phyloP scores from a whole-genome alignment of 1,284 basidiomycete species.

The Athelia sp. region DNA sequence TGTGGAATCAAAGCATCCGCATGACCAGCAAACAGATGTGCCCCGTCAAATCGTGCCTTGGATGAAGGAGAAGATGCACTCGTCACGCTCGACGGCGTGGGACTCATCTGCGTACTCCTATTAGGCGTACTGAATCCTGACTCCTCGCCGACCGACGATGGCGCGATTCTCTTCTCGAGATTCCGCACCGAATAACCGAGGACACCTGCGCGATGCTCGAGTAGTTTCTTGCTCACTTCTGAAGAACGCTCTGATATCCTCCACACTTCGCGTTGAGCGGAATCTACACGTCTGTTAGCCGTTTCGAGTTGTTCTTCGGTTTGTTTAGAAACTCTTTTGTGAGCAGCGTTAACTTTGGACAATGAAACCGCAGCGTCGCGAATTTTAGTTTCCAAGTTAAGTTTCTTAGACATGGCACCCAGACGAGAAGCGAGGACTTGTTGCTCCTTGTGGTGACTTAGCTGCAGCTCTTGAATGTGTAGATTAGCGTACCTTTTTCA shows the following conservation, averaged over 20 bases:
- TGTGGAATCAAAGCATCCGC: constrained; percentile 54
- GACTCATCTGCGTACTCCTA: constrained; percentile 46
- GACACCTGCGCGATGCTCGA: constrained; percentile 76
- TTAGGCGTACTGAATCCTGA: constrained; percentile 51
- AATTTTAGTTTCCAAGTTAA: constrained; percentile 73
- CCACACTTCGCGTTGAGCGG: constrained; percentile 66
- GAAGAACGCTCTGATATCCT: constrained; percentile 55
- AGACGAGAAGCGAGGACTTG: constrained; percentile 59
- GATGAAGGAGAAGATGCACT: constrained; percentile 36
- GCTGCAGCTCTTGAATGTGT: constrained; percentile 1
- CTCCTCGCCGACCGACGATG: constrained; percentile 28
- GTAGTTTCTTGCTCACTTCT: constrained; percentile 55
- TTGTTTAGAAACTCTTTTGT: constrained; percentile 58
- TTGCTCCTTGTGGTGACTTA: constrained; percentile 49
- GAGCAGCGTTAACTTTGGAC: constrained; percentile 57
- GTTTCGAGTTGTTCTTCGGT: constrained; percentile 66
- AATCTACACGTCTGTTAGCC: constrained; percentile 62
- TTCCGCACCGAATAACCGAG: constrained; percentile 65
- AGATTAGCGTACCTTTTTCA: constrained; percentile 68
- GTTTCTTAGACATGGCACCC: constrained; percentile 60
- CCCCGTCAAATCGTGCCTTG: constrained; percentile 65
- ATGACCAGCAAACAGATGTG: constrained; percentile 78
- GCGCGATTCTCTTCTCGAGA: constrained; percentile 56
- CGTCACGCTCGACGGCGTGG: constrained; percentile 42
- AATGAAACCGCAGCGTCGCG: constrained; percentile 74